phyloP scores from a whole-genome alignment of 148 eudicot genomes.

The Camellia japonica region DNA sequence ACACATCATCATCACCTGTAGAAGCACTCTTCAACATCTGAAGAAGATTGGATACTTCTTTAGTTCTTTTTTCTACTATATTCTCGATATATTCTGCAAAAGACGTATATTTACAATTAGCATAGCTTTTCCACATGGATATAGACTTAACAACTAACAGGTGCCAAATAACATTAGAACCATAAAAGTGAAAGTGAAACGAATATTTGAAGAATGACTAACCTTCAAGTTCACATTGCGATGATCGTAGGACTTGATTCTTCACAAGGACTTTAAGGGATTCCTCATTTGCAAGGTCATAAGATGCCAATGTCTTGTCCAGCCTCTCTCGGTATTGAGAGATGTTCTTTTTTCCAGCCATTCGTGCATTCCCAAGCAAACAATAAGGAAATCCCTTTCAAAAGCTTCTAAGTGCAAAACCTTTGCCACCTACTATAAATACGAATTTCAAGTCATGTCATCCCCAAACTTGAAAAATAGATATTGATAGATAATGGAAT shows the following conservation, averaged over 20 bases:
- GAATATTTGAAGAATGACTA: no score
- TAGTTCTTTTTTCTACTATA: constrained; percentile 53
- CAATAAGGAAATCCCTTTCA: constrained; percentile 5
- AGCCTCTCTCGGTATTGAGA: constrained; percentile 58
- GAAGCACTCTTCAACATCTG: constrained; percentile 80
- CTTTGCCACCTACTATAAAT: neutral
- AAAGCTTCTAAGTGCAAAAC: neutral
- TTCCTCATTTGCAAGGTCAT: constrained; percentile 54
- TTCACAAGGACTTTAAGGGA: constrained; percentile 54
- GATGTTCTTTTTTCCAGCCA: constrained; percentile 55
- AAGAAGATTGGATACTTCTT: constrained; percentile 57
- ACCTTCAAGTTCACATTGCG: constrained; percentile 40
- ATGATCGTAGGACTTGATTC: constrained; percentile 57
- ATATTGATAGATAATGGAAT: neutral
- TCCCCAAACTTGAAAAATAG: neutral
- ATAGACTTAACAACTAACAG: neutral
- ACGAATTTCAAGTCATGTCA: neutral
- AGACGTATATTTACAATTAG: neutral
- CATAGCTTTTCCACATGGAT: neutral
- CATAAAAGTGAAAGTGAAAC: no score
- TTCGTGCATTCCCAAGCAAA: constrained; percentile 33
- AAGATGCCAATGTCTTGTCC: constrained; percentile 72
- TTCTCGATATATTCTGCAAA: constrained; percentile 48
- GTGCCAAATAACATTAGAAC: no score
- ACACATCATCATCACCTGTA: constrained; percentile 30